Conservation (phyloP, 2,329 filamentous ascomycete species). For the Akanthomyces uredinophilus region DNA sequence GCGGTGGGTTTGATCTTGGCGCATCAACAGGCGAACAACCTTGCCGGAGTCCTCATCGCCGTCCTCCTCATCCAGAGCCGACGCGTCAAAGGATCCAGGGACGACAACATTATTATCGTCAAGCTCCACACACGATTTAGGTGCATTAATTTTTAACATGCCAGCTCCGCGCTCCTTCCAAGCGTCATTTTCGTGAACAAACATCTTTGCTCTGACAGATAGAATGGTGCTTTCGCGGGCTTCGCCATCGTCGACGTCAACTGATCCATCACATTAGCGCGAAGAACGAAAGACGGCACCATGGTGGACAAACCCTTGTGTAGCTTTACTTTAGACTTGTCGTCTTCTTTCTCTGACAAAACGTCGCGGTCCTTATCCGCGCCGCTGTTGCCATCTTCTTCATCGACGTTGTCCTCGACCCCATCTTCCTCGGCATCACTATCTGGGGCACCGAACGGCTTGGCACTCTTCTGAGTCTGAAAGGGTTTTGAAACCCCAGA, state of each 20-base stretch:
- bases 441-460: slow-evolving; percentile 72
- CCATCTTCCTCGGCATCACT: slow-evolving; percentile 53
- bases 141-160: slow-evolving; percentile 78
- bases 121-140: slow-evolving; percentile 50
- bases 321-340: slow-evolving; percentile 51
- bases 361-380: slow-evolving; percentile 43
- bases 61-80: slow-evolving; percentile 42
- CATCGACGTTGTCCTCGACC: slow-evolving; percentile 35
- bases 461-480: slow-evolving; percentile 57
- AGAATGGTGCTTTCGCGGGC: slow-evolving; percentile 73
- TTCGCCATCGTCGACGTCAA: slow-evolving; percentile 77
- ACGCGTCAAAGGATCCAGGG: slow-evolving; percentile 52
- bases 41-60: slow-evolving; percentile 27
- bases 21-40: slow-evolving; percentile 74
- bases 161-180: slow-evolving; percentile 91
- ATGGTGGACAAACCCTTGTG: slow-evolving; percentile 59
- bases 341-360: slow-evolving; percentile 54
- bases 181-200: slow-evolving; percentile 64
- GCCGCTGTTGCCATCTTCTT: slow-evolving; percentile 33
- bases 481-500: slow-evolving; percentile 47
- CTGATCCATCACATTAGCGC: slow-evolving; percentile 37
- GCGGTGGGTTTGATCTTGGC: slow-evolving; percentile 82
- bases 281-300: background rate
- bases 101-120: slow-evolving; percentile 47
- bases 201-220: slow-evolving; percentile 77